These are phyloP conservation scores for Ustilago esculenta DNA, from an alignment of 1,284 basidiomycete species.

Conservation along the genomic window DNA sequence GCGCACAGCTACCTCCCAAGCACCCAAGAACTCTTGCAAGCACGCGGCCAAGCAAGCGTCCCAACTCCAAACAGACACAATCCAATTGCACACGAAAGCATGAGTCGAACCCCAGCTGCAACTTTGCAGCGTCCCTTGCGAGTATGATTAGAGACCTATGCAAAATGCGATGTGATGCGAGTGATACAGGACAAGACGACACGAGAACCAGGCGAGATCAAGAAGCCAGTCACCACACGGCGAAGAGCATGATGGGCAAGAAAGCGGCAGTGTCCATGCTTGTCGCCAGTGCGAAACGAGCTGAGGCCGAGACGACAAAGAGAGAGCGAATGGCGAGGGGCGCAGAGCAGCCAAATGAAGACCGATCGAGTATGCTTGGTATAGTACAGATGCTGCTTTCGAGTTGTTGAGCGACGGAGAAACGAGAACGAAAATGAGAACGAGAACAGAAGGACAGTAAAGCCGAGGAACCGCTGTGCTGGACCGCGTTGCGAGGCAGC, in stretches of 20 bases:
- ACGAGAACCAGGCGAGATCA: not conserved
- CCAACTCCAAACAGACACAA: too few relatives aligned
- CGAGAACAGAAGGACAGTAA: not conserved
- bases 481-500: too few relatives aligned
- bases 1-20: not conserved
- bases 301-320: slow-evolving; percentile 1
- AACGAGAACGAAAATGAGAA: not conserved
- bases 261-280: slow-evolving; percentile 20
- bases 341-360: slow-evolving; percentile 14
- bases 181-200: slow-evolving; percentile 7
- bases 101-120: slow-evolving; percentile 28
- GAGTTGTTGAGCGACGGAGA: slow-evolving; percentile 5
- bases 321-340: slow-evolving; percentile 5
- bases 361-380: slow-evolving; percentile 34
- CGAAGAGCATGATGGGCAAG: too few relatives aligned
- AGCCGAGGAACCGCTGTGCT: not conserved
- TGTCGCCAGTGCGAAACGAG: slow-evolving; percentile 9
- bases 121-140: slow-evolving; percentile 30
- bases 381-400: slow-evolving; percentile 29
- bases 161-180: slow-evolving; percentile 31
- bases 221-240: too few relatives aligned
- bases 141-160: slow-evolving; percentile 43
- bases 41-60: too few relatives aligned
- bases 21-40: too few relatives aligned
- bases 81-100: too few relatives aligned